Evolutionary conservation across 305 asterid genomes (phyloP).

Genomic region (Euphrasia arctica): DNA sequence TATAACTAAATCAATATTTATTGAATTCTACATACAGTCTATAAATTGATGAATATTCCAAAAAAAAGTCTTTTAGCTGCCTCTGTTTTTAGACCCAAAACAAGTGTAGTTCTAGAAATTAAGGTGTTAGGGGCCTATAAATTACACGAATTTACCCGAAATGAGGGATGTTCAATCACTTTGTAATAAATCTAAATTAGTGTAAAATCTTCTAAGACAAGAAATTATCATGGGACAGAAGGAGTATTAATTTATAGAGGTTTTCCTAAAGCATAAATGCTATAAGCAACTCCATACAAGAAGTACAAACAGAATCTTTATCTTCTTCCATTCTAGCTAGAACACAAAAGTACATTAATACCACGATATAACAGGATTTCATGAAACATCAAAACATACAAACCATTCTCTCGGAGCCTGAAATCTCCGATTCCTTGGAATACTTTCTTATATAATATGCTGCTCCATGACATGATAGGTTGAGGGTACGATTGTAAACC

Average conservation of each 20-base stretch:
- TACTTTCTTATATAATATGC: conserved; percentile 59
- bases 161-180: neutral
- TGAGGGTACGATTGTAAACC: conserved; percentile 78
- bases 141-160: too few relatives aligned
- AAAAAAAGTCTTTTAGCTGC: too few relatives aligned
- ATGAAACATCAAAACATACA: conserved; percentile 1
- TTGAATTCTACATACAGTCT: too few relatives aligned
- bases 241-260: neutral
- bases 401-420: conserved; percentile 84
- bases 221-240: too few relatives aligned
- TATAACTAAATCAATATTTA: neutral
- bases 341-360: too few relatives aligned
- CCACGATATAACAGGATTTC: too few relatives aligned
- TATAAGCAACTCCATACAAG: neutral
- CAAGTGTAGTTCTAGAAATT: too few relatives aligned
- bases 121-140: too few relatives aligned
- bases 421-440: conserved; percentile 71
- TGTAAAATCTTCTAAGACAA: neutral
- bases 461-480: conserved; percentile 86
- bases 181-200: neutral
- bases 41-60: too few relatives aligned
- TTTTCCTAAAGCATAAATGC: conserved; percentile 2
- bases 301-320: too few relatives aligned
- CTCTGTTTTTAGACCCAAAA: neutral
- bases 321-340: too few relatives aligned